Conservation (phyloP, 1,284 basidiomycete species). For the Wallemia hederae region DNA sequence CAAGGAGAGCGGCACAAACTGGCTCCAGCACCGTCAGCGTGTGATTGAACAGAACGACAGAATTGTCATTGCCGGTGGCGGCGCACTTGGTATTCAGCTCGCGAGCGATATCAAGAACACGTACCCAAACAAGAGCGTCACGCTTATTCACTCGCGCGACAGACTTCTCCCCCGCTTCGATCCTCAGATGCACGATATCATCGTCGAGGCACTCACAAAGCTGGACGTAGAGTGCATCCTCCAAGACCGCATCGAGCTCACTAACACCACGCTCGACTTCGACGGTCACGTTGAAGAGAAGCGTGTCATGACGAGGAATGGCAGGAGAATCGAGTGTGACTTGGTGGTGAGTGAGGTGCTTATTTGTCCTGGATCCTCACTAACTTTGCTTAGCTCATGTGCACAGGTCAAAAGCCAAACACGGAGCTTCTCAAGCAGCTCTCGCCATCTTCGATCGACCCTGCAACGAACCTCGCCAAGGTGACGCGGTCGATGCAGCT, state of each 20-base stretch:
- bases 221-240: slow-evolving; percentile 19
- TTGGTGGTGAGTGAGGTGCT: slow-evolving; percentile 23
- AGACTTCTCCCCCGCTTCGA: slow-evolving; percentile 19
- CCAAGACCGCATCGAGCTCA: slow-evolving; percentile 14
- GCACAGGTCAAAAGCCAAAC: slow-evolving; percentile 46
- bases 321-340: slow-evolving; percentile 30
- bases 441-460: slow-evolving; percentile 24
- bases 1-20: slow-evolving; percentile 12
- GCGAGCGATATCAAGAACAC: slow-evolving; percentile 20
- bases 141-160: slow-evolving; percentile 20
- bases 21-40: slow-evolving; percentile 10
- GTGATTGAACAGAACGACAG: slow-evolving; percentile 14
- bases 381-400: slow-evolving; percentile 25
- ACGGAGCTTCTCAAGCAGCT: slow-evolving; percentile 26
- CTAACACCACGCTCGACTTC: slow-evolving; percentile 3
- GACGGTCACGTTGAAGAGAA: slow-evolving; percentile 10
- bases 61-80: slow-evolving; percentile 20
- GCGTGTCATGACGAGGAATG: slow-evolving; percentile 25
- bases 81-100: slow-evolving; percentile 22
- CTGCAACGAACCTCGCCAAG: slow-evolving; percentile 22
- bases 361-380: not conserved
- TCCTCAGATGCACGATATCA: slow-evolving; percentile 16
- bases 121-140: slow-evolving; percentile 18
- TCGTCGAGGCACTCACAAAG: slow-evolving; percentile 13
- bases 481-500: slow-evolving; percentile 35